Evolutionary conservation across 768 basidiomycete genomes (phyloP), one percentile per base, ranked within the genome.

Genomic region (Hortiboletus flavorubellus): DNA sequence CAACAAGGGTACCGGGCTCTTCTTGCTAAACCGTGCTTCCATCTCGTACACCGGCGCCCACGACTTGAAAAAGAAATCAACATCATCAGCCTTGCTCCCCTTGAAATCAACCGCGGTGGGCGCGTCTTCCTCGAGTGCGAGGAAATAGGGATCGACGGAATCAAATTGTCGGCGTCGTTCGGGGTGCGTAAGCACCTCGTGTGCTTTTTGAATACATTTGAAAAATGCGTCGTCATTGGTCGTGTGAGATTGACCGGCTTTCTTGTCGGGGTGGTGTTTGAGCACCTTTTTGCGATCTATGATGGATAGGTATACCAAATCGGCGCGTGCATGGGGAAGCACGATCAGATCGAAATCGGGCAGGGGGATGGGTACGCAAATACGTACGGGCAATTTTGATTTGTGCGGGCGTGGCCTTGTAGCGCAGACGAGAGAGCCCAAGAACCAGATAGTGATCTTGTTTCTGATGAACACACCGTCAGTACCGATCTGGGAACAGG

Each of bases 121-220:
- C 30, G 86, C 75, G 55, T 95, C 91, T 51, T 88, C 81, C 67
- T 95, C 89, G 58, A 87, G 74, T 44, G 84, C 82, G 33, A 86
- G 70, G 68, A 85, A 87, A 53, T 79, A 70, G 35, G 89, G 90
- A 73, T 99, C 96, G 51, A 97, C 92, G 3, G 93, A 95, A 74
- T 99, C 97, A 75, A 96, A 99, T 71, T 98, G 94, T 45, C 91
- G 86, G 54, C 93, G 85, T 65, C 86, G 86, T 68, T 98, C 93
- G 21, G 84, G 67, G 73, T 96, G 81, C 43, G 86, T 87, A 53
- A 99, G 86, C 40, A 93, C 87, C 63, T 99, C 97, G 74, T 89
- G 83, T n/a, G 96, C 96, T 74, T 99, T 99, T 76, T 91, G 87
- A 62, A 99, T 98, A 72, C 97, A 99, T 75, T 99, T 99, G 90